Evolutionary conservation across 2,329 filamentous ascomycete species (phyloP).

Genomic region (Aspergillus sp.): DNA sequence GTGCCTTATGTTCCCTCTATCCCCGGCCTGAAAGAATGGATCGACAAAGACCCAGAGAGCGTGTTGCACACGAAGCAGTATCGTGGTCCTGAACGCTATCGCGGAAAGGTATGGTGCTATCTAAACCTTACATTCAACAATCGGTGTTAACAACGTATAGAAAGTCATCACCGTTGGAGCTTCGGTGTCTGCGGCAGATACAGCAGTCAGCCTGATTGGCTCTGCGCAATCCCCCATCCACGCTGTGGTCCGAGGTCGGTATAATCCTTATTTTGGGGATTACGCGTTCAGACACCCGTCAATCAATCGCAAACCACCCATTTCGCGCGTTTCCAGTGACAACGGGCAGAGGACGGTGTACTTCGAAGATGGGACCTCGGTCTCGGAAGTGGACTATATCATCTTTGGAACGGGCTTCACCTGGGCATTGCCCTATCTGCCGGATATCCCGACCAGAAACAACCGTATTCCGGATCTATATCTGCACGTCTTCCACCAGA

Average conservation of each 20-base stretch:
- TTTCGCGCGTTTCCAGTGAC: slow-evolving; percentile 41
- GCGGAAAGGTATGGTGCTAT: slow-evolving; percentile 31
- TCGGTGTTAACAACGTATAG: slow-evolving; percentile 34
- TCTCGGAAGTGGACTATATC: slow-evolving; percentile 60
- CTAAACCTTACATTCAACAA: not conserved
- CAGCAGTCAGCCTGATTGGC: slow-evolving; percentile 55
- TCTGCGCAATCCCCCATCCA: slow-evolving; percentile 52
- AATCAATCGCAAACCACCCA: slow-evolving; percentile 34
- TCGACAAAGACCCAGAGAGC: slow-evolving; percentile 38
- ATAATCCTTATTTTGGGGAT: slow-evolving; percentile 59
- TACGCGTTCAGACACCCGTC: slow-evolving; percentile 61
- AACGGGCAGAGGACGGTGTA: slow-evolving; percentile 50
- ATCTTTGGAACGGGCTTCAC: slow-evolving; percentile 69
- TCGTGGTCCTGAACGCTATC: slow-evolving; percentile 41
- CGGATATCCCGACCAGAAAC: slow-evolving; percentile 44
- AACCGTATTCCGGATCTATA: slow-evolving; percentile 39
- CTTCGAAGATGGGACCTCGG: slow-evolving; percentile 57
- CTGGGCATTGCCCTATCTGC: slow-evolving; percentile 65
- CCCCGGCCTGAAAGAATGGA: slow-evolving; percentile 44
- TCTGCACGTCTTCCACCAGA: slow-evolving; percentile 39
- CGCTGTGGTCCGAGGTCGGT: slow-evolving; percentile 56
- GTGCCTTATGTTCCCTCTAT: slow-evolving; percentile 56
- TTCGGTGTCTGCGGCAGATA: slow-evolving; percentile 66
- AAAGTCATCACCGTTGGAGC: slow-evolving; percentile 64
- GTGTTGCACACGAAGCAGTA: slow-evolving; percentile 48